Percentiles rank a stretch among this genome's conserved stretches.
phyloP scores from a whole-genome alignment of 2,329 filamentous ascomycete species.

The Incumbomyces delicatus region DNA sequence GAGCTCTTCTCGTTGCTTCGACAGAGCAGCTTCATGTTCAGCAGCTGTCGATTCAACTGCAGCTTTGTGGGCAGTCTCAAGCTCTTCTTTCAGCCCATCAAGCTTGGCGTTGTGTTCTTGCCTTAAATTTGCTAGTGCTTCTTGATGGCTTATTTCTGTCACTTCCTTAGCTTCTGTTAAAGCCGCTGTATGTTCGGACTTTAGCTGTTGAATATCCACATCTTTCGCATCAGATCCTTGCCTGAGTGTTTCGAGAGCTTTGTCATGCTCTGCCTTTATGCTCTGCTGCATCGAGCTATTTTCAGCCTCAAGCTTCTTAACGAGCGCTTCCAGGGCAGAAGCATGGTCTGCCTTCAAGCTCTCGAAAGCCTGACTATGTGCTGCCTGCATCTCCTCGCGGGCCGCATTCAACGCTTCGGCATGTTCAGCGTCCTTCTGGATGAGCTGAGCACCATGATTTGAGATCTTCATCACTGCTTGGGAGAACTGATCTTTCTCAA shows the following conservation, averaged over 20 bases:
- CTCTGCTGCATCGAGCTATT: background rate
- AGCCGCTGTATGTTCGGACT: conserved; percentile 27
- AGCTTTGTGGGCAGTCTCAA: conserved; percentile 22
- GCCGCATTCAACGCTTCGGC: conserved; percentile 19
- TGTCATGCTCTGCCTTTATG: background rate
- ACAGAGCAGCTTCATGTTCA: conserved; percentile 24
- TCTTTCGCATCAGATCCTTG: conserved; percentile 19
- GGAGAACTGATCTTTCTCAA: conserved; percentile 27
- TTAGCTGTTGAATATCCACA: conserved; percentile 26
- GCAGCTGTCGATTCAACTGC: conserved; percentile 29
- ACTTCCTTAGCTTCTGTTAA: conserved; percentile 19
- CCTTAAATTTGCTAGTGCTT: conserved; percentile 30
- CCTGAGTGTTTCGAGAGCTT: conserved; percentile 6
- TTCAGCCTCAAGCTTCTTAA: background rate
- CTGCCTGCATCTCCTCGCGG: conserved; percentile 24
- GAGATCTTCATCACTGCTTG: conserved; percentile 27
- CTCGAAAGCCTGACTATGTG: conserved; percentile 23
- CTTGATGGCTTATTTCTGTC: conserved; percentile 3
- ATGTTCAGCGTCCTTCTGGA: conserved; percentile 2
- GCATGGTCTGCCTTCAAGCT: conserved; percentile 24
- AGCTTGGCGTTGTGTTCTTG: conserved; percentile 27
- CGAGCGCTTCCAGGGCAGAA: conserved; percentile 20
- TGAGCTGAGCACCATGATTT: conserved; percentile 25
- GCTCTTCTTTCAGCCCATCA: conserved; percentile 25
- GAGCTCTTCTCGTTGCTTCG: background rate